phyloP scores from a whole-genome alignment of 1,284 basidiomycete genomes.

The Rhodofomes roseus region DNA sequence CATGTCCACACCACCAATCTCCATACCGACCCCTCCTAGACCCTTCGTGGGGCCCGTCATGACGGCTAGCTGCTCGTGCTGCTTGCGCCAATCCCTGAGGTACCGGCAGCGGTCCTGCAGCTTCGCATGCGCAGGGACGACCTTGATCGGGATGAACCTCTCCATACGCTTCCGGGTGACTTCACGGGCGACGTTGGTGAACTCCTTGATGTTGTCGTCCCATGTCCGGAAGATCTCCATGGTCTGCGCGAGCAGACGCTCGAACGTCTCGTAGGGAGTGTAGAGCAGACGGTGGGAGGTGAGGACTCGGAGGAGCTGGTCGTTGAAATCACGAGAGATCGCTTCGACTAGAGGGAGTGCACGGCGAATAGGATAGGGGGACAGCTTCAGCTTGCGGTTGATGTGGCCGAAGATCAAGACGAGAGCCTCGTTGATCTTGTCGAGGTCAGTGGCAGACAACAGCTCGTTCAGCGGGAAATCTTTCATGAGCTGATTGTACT shows the following conservation, averaged over 20 bases:
- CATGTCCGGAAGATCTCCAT: slow-evolving; percentile 88
- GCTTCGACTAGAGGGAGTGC: slow-evolving; percentile 96
- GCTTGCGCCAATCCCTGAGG: slow-evolving; percentile 90
- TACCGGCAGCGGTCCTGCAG: slow-evolving; percentile 89
- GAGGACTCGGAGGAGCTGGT: slow-evolving; percentile 89
- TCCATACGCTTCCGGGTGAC: slow-evolving; percentile 90
- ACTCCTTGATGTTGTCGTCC: slow-evolving; percentile 98
- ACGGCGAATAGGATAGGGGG: slow-evolving; percentile 94
- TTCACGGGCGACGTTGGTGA: slow-evolving; percentile 95
- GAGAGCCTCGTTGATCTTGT: slow-evolving; percentile 90
- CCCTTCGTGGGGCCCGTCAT: slow-evolving; percentile 97
- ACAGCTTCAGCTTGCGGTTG: slow-evolving; percentile 93
- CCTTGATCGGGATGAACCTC: slow-evolving; percentile 97
- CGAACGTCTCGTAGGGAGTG: slow-evolving; percentile 92
- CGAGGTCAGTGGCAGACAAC: slow-evolving; percentile 91
- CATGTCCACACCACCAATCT: slow-evolving; percentile 89
- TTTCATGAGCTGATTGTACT: slow-evolving; percentile 98
- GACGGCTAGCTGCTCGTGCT: slow-evolving; percentile 95
- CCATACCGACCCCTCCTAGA: slow-evolving; percentile 65
- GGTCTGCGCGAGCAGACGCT: slow-evolving; percentile 76
- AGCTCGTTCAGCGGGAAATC: slow-evolving; percentile 98
- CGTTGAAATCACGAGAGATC: slow-evolving; percentile 96
- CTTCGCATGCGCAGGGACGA: slow-evolving; percentile 87
- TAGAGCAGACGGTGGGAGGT: slow-evolving; percentile 89
- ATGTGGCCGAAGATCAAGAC: slow-evolving; percentile 89